A percentile compares a stretch with the other conserved stretches of the same genome.
Evolutionary conservation across 352 stramenopile species (phyloP).

Genomic region (Ophiocytium majus): DNA sequence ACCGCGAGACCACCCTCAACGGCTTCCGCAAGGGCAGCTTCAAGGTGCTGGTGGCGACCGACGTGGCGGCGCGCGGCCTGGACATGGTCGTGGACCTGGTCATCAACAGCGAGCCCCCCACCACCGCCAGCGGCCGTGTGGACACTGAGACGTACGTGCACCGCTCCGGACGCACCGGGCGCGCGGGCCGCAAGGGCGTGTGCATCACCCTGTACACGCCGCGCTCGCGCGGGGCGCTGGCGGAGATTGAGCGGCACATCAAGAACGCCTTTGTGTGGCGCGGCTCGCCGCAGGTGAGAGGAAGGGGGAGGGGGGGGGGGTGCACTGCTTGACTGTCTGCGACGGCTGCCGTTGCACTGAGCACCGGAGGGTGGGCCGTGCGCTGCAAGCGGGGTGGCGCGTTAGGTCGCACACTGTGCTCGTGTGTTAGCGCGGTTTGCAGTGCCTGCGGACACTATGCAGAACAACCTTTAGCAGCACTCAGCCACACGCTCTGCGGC

Average conservation of each 20-base stretch:
- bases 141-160: slow-evolving; percentile 98
- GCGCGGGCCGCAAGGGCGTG: slow-evolving; percentile 89
- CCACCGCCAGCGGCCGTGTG: slow-evolving; percentile 72
- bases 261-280: slow-evolving; percentile 82
- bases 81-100: slow-evolving; percentile 92
- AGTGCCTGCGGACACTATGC: neutral
- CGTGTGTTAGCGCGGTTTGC: no score
- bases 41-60: slow-evolving; percentile 82
- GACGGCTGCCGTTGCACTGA: no score
- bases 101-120: slow-evolving; percentile 87
- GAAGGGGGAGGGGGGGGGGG: no score
- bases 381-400: no score
- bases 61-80: slow-evolving; percentile 87
- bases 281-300: slow-evolving; percentile 62
- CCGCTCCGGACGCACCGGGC: slow-evolving; percentile 90
- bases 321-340: no score
- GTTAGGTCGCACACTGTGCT: no score
- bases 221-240: slow-evolving; percentile 69
- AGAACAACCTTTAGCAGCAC: neutral
- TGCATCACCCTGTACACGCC: slow-evolving; percentile 93
- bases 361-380: no score
- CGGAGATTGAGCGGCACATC: slow-evolving; percentile 59
- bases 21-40: slow-evolving; percentile 53
- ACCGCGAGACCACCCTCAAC: slow-evolving; percentile 82
- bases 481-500: no score